These are phyloP conservation scores for Phytopythium aichiense DNA, from an alignment of 352 stramenopile genomes.

Conservation along the genomic window DNA sequence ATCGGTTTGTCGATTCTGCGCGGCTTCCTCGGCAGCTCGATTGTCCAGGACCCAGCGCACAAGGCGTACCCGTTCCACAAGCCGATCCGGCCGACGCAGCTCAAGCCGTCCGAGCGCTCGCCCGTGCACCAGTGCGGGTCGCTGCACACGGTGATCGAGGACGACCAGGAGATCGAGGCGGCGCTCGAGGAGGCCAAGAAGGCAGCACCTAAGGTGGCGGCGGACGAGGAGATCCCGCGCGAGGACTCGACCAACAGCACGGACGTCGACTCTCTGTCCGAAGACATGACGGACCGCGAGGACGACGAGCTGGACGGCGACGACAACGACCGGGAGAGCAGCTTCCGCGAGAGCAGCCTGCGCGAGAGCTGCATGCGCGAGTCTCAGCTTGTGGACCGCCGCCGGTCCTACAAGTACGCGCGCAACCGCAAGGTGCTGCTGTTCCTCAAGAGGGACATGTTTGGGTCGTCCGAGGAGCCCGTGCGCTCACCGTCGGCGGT, in stretches of 20 bases:
- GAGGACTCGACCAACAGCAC: constrained; percentile 37
- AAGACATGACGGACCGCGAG: constrained; percentile 35
- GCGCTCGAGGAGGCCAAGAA: constrained; percentile 14
- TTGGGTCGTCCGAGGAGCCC: constrained; percentile 9
- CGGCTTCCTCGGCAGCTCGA: constrained; percentile 56
- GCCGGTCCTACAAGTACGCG: constrained; percentile 55
- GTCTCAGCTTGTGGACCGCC: constrained; percentile 40
- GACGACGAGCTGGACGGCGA: constrained; percentile 19
- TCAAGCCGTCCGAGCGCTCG: constrained; percentile 37
- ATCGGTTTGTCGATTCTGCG: constrained; percentile 63
- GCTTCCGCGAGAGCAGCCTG: neutral
- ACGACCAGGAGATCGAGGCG: constrained; percentile 38
- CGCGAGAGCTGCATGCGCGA: constrained; percentile 28
- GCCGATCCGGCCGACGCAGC: constrained; percentile 40
- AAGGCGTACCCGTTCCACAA: constrained; percentile 54
- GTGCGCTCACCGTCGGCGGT: neutral
- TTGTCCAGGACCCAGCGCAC: constrained; percentile 52
- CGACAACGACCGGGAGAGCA: constrained; percentile 11
- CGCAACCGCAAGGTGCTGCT: constrained; percentile 45
- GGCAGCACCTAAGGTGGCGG: constrained; percentile 6
- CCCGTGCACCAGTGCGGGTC: constrained; percentile 61
- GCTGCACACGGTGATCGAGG: constrained; percentile 57
- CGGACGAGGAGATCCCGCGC: constrained; percentile 22
- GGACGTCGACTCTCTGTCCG: constrained; percentile 27
- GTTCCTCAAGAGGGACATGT: constrained; percentile 48